Conservation (phyloP, 371 early-diverging fungal genomes). For the Mucor plumbeus region DNA sequence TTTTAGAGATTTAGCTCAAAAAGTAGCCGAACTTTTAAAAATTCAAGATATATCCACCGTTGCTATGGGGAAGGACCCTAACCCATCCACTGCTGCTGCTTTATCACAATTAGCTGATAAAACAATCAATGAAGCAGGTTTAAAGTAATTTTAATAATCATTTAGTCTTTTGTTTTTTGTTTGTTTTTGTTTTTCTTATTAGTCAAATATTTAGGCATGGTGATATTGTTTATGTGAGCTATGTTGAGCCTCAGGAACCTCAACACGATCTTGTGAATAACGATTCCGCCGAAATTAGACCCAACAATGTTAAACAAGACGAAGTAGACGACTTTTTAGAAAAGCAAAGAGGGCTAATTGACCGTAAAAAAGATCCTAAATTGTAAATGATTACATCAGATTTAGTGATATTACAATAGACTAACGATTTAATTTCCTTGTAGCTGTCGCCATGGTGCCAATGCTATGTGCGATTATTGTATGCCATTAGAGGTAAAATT, state of each 20-base stretch:
- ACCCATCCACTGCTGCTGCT: constrained; percentile 44
- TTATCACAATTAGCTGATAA: constrained; percentile 47
- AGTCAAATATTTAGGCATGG: constrained; percentile 67
- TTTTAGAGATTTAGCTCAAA: constrained; percentile 55
- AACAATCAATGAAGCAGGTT: constrained; percentile 46
- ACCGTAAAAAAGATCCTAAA: constrained; percentile 75
- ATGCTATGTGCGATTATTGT: constrained; percentile 98
- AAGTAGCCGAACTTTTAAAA: constrained; percentile 58
- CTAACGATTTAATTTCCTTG: not conserved
- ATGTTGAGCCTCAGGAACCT: constrained; percentile 45
- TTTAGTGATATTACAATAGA: not conserved
- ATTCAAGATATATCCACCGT: constrained; percentile 52
- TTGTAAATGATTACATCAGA: constrained; percentile 60
- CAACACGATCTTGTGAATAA: constrained; percentile 8
- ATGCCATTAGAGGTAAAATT: constrained; percentile 84
- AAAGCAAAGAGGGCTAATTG: constrained; percentile 83
- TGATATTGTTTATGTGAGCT: constrained; percentile 75
- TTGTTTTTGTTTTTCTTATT: not conserved
- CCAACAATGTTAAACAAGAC: constrained; percentile 63
- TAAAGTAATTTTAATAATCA: constrained; percentile 42
- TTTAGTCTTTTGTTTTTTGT: not conserved
- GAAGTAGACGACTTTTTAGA: constrained; percentile 84
- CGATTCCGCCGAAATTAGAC: constrained; percentile 24
- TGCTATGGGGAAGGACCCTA: constrained; percentile 57
- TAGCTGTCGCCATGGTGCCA: constrained; percentile 89